These are phyloP conservation scores for Lunularia cruciata DNA, from an alignment of 225 moss, liverwort and hornwort species.

Conservation along the genomic window DNA sequence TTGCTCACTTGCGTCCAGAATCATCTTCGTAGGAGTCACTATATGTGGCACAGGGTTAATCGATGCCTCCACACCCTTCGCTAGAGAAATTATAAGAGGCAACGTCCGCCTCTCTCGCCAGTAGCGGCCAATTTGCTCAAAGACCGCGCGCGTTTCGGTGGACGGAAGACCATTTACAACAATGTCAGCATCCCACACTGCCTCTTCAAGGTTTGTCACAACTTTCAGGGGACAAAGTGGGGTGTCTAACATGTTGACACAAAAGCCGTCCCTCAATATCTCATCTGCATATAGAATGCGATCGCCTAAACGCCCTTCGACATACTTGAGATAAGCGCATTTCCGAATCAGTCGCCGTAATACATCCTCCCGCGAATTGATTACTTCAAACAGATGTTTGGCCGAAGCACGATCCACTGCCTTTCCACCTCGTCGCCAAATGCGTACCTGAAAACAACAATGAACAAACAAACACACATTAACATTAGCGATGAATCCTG, in stretches of 20 bases:
- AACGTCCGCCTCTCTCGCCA: slow-evolving; percentile 90
- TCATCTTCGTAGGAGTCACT: slow-evolving; percentile 96
- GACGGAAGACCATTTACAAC: slow-evolving; percentile 90
- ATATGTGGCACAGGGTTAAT: slow-evolving; percentile 91
- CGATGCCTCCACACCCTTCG: slow-evolving; percentile 94
- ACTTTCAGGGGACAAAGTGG: slow-evolving; percentile 91
- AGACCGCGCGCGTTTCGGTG: slow-evolving; percentile 79
- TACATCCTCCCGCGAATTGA: slow-evolving; percentile 93
- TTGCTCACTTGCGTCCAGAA: slow-evolving; percentile 77
- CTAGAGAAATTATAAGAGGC: slow-evolving; percentile 92
- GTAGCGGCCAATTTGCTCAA: slow-evolving; percentile 83
- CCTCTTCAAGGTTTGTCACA: slow-evolving; percentile 92
- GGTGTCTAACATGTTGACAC: slow-evolving; percentile 92
- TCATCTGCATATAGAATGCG: slow-evolving; percentile 83
- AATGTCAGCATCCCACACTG: slow-evolving; percentile 97
- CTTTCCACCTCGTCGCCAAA: slow-evolving; percentile 89
- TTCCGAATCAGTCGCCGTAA: slow-evolving; percentile 87
- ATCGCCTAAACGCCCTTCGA: slow-evolving; percentile 87
- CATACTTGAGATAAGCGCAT: slow-evolving; percentile 96
- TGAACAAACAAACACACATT: neutral
- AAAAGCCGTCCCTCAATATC: slow-evolving; percentile 91
- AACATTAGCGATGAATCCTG: neutral
- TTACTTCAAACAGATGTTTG: slow-evolving; percentile 78
- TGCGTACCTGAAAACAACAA: slow-evolving; percentile 57
- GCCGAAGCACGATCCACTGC: slow-evolving; percentile 72